Evolutionary conservation across 176 grass and related monocot species (phyloP), one percentile per base, ranked within the genome.

Genomic region (Puccinellia tenuiflora): DNA sequence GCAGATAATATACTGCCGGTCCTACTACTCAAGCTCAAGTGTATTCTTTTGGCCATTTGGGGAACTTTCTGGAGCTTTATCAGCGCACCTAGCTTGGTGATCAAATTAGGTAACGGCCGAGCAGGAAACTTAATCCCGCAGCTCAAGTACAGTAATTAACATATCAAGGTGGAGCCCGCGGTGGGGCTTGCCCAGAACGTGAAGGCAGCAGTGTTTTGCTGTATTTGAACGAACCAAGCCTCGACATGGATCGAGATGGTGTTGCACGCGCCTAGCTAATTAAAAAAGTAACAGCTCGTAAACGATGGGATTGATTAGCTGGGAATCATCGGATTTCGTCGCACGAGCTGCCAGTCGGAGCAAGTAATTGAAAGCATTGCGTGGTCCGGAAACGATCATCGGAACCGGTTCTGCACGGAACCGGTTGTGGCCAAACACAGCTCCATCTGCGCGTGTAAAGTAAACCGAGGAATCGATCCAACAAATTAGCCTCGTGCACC

Each of bases 61-160:
- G 38, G 40, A 9, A 10, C 9, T 46, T 20, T 33, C 12, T 6
- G 0, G 2, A 8, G 5, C 13, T 7, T 63, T 63, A 1, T 63
- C 33, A 33, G 60, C 18, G 31, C 33, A 37, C 18, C 9, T n/a
- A n/a, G n/a, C n/a, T 67, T 55, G 75, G 68, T 84, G 81, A 79
- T 17, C 25, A 21, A 79, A 28, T 88, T 79, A 84, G 81, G 86
- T 67, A 73, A n/a, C 20, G 20, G 39, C 2, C 9, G 34, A n/a
- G 24, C 5, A 4, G 13, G 6, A 21, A 25, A 18, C 28, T 77
- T 63, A 29, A 64, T 56, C 21, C 42, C 18, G 3, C 16, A 50
- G 40, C 29, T 22, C 0, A 28, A n/a, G n/a, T n/a, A 10, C 56
- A 21, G 10, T 47, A 57, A 28, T 68, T 8, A 54, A 53, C 2